Percentiles rank a stretch among this genome's conserved stretches.
These are phyloP conservation scores for Talaromyces sp. DNA, from an alignment of 2,329 filamentous ascomycete species.

Conservation along the genomic window DNA sequence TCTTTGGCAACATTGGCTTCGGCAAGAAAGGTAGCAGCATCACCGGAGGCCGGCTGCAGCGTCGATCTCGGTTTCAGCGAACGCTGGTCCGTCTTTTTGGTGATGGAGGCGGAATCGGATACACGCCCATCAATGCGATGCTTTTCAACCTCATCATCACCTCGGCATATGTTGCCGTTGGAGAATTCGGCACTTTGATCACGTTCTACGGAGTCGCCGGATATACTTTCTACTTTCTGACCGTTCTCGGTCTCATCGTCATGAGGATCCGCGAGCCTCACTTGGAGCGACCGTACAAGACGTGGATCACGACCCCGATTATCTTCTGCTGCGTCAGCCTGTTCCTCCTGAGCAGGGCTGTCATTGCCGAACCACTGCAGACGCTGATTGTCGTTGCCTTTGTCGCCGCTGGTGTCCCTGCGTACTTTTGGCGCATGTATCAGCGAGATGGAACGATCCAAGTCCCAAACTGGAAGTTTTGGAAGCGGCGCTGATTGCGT, in stretches of 20 bases:
- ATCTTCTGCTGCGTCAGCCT: constrained; percentile 97
- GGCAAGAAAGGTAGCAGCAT: constrained; percentile 30
- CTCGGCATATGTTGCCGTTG: constrained; percentile 70
- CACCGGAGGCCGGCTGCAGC: constrained; percentile 33
- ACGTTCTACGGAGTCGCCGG: constrained; percentile 98
- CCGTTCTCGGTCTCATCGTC: constrained; percentile 87
- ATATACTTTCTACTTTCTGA: constrained; percentile 96
- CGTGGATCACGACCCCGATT: constrained; percentile 95
- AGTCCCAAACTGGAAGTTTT: constrained; percentile 39
- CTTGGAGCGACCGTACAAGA: constrained; percentile 85
- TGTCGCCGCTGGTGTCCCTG: constrained; percentile 73
- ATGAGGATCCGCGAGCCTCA: constrained; percentile 80
- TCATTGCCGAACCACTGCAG: constrained; percentile 87
- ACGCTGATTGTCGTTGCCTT: constrained; percentile 83
- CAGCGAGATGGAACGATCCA: constrained; percentile 49
- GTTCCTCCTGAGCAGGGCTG: constrained; percentile 80
- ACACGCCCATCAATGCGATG: constrained; percentile 91
- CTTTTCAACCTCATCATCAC: constrained; percentile 73
- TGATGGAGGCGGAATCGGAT: constrained; percentile 77
- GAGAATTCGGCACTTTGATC: constrained; percentile 85
- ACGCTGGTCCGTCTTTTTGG: constrained; percentile 60
- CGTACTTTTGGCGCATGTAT: constrained; percentile 83
- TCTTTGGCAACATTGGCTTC: constrained; percentile 80
- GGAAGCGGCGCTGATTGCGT: constrained; percentile 29
- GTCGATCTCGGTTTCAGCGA: constrained; percentile 53